Base-by-base conservation (phyloP, 345 rosid species). In the Melaleuca alternifolia region DNA sequence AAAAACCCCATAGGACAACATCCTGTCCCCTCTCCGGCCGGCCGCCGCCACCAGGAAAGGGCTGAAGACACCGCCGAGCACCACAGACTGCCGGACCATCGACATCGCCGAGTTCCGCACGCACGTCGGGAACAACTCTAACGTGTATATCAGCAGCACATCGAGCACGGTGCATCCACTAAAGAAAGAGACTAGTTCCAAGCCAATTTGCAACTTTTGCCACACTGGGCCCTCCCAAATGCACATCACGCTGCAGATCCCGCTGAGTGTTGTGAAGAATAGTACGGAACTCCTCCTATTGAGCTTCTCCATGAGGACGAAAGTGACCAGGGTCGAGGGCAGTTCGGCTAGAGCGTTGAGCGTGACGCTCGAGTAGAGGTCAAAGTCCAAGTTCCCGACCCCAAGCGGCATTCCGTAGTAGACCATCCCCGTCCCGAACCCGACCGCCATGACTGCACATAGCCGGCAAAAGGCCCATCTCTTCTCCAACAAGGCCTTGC, bases 321-420 rank as follows among this genome's bases (percentile, higher is more conserved):
- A 89, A 11, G 91, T 91, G 10, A 92, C 54, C 3, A 95, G 83
- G 14, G 95, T 90, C 9, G 95, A 85, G 1, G 96, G 99, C 16
- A 96, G 86, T 88, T 95, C 97, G 15, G 94, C 91, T 54, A 96
- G 89, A 77, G 94, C 99, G 51, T 96, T 95, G 20, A 93, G 87
- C 20, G 93, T 89, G 26, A 93, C 93, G 81, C 98, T 91, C 56
- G 92, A 76, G 86, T 95, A 95, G 41, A 94, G 91, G 85, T 93
- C 91, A 86, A 93, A 91, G 10, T 90, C 85, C 51, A 94, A 88
- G 84, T 92, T 92, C 11, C 93, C 93, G 5, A 93, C 91, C 15
- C 94, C 92, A 65, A 96, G 89, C 41, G 98, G 98, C 98, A 96
- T 94, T 16, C 98, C 98, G 53, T 93, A 95, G 28, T 94, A 94